Percentiles rank a stretch among this genome's conserved stretches.
These are phyloP conservation scores for Cicer yamashitae DNA, from an alignment of 306 rosid species.

Conservation along the genomic window DNA sequence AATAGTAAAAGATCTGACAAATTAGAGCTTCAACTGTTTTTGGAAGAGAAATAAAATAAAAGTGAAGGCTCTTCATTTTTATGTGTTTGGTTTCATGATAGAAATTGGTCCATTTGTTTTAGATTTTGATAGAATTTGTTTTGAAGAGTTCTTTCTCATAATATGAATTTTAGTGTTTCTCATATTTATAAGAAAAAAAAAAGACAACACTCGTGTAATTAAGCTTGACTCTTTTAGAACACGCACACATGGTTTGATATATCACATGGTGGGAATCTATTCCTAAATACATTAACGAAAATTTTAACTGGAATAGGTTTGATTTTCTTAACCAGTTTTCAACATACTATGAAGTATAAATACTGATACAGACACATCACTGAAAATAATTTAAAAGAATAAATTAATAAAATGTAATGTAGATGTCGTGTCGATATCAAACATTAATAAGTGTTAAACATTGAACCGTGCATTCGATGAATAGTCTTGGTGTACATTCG, in stretches of 20 bases:
- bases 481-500: no score
- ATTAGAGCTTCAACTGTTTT: conserved; percentile 30
- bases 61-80: background rate
- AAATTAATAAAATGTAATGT: no score
- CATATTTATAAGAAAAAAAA: background rate
- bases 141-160: background rate
- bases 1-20: background rate
- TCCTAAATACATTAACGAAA: background rate
- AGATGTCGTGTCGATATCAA: no score
- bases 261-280: background rate
- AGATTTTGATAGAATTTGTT: background rate
- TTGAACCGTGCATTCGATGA: no score
- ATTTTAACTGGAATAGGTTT: background rate
- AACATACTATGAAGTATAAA: no score
- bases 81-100: background rate
- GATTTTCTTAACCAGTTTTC: background rate
- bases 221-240: background rate
- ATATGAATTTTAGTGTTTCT: background rate
- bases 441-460: no score
- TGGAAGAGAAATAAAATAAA: background rate
- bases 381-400: no score
- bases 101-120: background rate
- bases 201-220: background rate
- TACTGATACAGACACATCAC: no score
- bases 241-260: background rate